A percentile compares a stretch with the other conserved stretches of the same genome.
phyloP scores from a whole-genome alignment of 163 green algal genomes.

The Chloroidium sp. region DNA sequence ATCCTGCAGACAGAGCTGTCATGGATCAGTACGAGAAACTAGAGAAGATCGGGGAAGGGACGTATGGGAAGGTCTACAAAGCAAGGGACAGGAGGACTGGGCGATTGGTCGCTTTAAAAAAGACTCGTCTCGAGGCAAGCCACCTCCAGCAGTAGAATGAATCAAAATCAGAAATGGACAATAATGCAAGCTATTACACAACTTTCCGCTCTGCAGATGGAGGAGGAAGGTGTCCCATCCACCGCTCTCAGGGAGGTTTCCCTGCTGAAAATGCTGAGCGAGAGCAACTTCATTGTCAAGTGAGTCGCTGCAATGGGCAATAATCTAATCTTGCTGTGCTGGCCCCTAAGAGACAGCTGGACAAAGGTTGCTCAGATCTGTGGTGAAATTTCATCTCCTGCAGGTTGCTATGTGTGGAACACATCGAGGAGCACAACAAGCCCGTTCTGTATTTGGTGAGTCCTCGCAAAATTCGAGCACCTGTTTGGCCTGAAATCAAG shows the following conservation, averaged over 20 bases:
- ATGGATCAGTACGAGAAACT: conserved; percentile 96
- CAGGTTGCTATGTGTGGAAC: conserved; percentile 93
- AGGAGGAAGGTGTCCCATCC: conserved; percentile 95
- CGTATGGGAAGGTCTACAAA: conserved; percentile 96
- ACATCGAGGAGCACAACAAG: conserved; percentile 93
- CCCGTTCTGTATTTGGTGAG: conserved; percentile 92
- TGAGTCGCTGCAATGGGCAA: conserved; percentile 30
- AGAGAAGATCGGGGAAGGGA: conserved; percentile 95
- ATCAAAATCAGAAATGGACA: no score
- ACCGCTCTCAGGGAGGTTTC: conserved; percentile 96
- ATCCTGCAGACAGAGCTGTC: neutral
- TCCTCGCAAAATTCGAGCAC: no score
- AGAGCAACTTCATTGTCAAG: conserved; percentile 97
- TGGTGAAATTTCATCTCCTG: conserved; percentile 1
- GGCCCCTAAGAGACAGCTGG: no score
- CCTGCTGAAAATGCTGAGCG: conserved; percentile 92
- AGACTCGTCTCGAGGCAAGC: conserved; percentile 88
- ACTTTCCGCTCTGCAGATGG: conserved; percentile 67
- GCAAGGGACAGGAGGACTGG: conserved; percentile 78
- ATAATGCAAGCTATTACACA: no score
- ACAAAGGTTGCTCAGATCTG: no score
- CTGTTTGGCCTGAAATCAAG: no score
- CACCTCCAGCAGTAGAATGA: neutral
- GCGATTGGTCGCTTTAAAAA: conserved; percentile 94
- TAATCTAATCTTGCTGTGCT: no score